Base-by-base conservation (phyloP, 2,329 filamentous ascomycete genomes). In the Setomelanomma holmii region DNA sequence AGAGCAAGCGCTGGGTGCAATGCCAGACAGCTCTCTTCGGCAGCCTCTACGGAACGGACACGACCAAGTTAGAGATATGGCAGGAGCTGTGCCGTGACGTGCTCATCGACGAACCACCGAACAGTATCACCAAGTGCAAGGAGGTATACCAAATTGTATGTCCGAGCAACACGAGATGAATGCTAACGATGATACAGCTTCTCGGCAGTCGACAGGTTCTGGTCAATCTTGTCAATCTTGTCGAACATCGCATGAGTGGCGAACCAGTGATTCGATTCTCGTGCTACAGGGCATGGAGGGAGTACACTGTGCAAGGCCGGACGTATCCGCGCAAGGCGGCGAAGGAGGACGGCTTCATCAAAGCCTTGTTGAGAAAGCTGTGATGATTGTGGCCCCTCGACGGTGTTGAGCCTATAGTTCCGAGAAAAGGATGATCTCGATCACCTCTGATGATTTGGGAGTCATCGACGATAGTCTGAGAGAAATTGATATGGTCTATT, bases 281-380 rank as follows among this genome's bases (percentile, higher is more conserved):
- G 20, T 57, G 19, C 19, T 53, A 44, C 21, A 16, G n/a, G 7
- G 38, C 38, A 8, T 64, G 64, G 21, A 21, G 14, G n/a, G 21
- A 23, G 5, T 64, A 59, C 30, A 64, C 63, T 8, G 38, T 16
- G 14, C 36, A 38, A 12, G 34, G 35, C 2, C 47, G 41, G 1
- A 39, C 38, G 5, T 60, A 55, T 44, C 59, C 59, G 1, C 40
- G 43, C 14, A 7, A 36, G 2, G 14, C 4, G n/a, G 64, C 64
- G 1, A 69, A 67, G 54, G 17, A 56, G 30, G 57, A 67, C 6
- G 60, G 63, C 1, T 67, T 68, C 41, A 53, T 67, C 20, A 58
- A 41, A 4, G 51, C 45, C 8, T 40, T 69, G 14, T 49, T 69
- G 12, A 56, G 64, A 27, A 45, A 47, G 36, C 16, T 61, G 10